Percentiles rank a stretch among this genome's conserved stretches.
Conservation (phyloP, 257 asterid genomes). For the Jacaranda mimosifolia region DNA sequence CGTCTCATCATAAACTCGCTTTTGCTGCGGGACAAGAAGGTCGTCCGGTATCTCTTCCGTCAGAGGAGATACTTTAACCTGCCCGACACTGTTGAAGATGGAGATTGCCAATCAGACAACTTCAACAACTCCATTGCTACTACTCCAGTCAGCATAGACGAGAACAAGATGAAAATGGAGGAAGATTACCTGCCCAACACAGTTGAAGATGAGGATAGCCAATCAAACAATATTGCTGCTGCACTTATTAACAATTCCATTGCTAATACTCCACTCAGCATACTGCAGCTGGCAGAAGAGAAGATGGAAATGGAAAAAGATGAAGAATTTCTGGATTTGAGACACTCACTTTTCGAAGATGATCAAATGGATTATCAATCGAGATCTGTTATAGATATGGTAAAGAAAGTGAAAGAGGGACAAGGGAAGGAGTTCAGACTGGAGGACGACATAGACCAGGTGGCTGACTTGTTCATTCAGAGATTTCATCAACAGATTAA, state of each 20-base stretch:
- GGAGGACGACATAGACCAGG: conserved; percentile 48
- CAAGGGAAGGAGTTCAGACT: conserved; percentile 38
- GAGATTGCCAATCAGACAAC: conserved; percentile 3
- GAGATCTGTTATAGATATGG: conserved; percentile 31
- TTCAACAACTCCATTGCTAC: conserved; percentile 24
- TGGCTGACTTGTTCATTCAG: conserved; percentile 51
- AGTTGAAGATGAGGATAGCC: conserved; percentile 10
- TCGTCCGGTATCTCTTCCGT: conserved; percentile 32
- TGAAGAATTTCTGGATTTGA: neutral
- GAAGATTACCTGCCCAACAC: neutral
- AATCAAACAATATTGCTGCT: neutral
- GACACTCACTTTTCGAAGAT: neutral
- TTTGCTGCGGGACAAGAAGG: conserved; percentile 43
- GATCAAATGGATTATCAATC: conserved; percentile 9
- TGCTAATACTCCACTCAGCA: conserved; percentile 27
- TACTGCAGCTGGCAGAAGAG: conserved; percentile 11
- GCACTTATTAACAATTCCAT: conserved; percentile 9
- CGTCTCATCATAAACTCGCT: conserved; percentile 45
- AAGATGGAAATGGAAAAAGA: conserved; percentile 16
- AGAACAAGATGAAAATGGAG: conserved; percentile 5
- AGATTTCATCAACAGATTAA: conserved; percentile 51
- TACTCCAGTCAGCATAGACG: conserved; percentile 25
- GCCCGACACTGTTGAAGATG: conserved; percentile 21
- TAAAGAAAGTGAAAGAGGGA: conserved; percentile 28
- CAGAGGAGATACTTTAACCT: conserved; percentile 25